Percentiles rank a stretch among this genome's conserved stretches.
These are phyloP conservation scores for Penicillium sp. DNA, from an alignment of 2,329 filamentous ascomycete genomes.

Conservation along the genomic window DNA sequence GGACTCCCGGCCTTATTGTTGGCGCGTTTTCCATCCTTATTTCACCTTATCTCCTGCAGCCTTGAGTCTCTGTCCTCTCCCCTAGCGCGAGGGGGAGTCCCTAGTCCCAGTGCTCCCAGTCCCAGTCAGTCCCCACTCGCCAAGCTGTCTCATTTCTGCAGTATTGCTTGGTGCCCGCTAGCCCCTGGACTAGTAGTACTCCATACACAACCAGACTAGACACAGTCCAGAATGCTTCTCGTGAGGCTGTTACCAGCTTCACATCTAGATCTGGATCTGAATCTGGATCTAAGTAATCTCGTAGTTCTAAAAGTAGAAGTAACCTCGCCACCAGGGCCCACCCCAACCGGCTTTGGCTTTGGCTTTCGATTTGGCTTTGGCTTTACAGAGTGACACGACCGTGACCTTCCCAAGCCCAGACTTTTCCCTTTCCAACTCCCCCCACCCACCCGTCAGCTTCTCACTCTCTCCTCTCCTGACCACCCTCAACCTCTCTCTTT, in stretches of 20 bases:
- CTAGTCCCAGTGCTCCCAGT: no score
- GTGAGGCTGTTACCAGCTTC: no score
- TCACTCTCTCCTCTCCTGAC: neutral
- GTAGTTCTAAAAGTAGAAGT: neutral
- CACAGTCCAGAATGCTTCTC: no score
- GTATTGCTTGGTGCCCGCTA: neutral
- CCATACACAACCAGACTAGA: no score
- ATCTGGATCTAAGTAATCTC: no score
- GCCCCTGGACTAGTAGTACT: neutral
- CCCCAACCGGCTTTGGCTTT: no score
- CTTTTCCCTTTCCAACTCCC: conserved; percentile 1
- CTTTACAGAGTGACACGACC: conserved; percentile 2
- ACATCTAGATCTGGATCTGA: no score
- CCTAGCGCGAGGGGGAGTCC: neutral
- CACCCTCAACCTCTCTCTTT: neutral
- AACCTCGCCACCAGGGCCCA: neutral
- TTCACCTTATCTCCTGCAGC: conserved; percentile 1
- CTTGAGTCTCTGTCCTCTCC: neutral
- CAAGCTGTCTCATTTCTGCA: conserved; percentile 3
- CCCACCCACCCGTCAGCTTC: neutral
- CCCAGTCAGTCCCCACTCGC: neutral
- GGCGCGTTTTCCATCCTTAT: conserved; percentile 1
- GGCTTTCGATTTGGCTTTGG: no score
- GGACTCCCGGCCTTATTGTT: conserved; percentile 2
- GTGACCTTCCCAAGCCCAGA: neutral